Evolutionary conservation across 768 basidiomycete species (phyloP), one percentile per base, ranked within the genome.

Genomic region (Suillus americanus): DNA sequence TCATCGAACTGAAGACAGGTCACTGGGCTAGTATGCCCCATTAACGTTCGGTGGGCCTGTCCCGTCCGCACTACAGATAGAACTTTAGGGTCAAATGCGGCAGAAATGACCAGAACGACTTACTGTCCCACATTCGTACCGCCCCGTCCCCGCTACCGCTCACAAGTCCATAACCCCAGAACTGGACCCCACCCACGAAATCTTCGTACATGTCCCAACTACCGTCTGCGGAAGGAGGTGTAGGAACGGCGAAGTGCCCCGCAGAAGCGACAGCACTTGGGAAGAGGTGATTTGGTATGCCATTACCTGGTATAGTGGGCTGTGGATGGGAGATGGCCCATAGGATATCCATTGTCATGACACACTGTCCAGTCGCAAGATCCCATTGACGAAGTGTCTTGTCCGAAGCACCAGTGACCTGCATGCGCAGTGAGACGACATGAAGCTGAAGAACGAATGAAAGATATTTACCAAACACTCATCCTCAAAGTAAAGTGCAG

Each of bases 371-470:
- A 0, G 97, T 99, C 23, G 86, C 87, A 62, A 99, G 86, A 73
- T 99, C 97, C 97, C 97, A 99, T 74, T 99, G 97, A 3, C 97
- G 92, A 62, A 99, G 84, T 0, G 97, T 99, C 78, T 98, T 98
- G 80, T 99, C 97, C 4, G 94, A 95, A 6, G 97, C 97, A 40
- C 97, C 97, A 9, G 96, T 98, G 14, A 99, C 94, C 95, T 96
- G 69, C 13, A 63, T 64, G 61, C n/a, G 60, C 65, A 62, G 57
- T 71, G 38, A 74, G 72, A 61, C 9, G 65, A 45, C 35, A 18
- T 20, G 16, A 13, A 62, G 25, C 67, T 28, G 16, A 12, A 62
- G 18, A 30, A 30, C 61, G 35, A 61, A 38, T 40, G 60, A 20
- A 64, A 30, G 9, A 79, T 38, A 3, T 86, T 71, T 76, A 95